Conservation (phyloP, 1,139 yeast species). For the Tardiomyces digboiensis region DNA sequence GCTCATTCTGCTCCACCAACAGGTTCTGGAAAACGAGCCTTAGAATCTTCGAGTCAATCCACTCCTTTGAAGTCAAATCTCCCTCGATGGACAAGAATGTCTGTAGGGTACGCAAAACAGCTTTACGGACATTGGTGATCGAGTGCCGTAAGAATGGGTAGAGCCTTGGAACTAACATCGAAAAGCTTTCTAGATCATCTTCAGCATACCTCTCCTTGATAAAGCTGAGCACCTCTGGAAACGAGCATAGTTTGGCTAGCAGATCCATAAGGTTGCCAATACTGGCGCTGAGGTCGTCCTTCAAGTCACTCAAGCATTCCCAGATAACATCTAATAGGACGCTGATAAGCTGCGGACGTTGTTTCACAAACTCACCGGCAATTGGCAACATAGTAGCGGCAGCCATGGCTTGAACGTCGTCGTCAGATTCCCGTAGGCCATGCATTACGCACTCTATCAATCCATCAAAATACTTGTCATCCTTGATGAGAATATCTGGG, state of each 20-base stretch:
- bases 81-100: constrained; percentile 69
- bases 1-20: constrained; percentile 77
- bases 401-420: constrained; percentile 95
- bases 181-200: constrained; percentile 43
- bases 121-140: constrained; percentile 81
- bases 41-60: constrained; percentile 70
- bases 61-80: constrained; percentile 41
- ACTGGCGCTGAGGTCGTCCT: constrained; percentile 90
- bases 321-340: constrained; percentile 70
- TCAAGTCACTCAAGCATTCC: constrained; percentile 75
- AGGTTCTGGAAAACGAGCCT: constrained; percentile 81
- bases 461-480: constrained; percentile 43
- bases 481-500: constrained; percentile 58
- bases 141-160: constrained; percentile 94
- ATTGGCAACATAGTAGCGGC: constrained; percentile 92
- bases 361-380: constrained; percentile 68
- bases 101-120: constrained; percentile 71
- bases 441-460: constrained; percentile 81
- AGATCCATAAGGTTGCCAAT: constrained; percentile 96
- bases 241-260: constrained; percentile 79
- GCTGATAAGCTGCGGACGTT: constrained; percentile 52
- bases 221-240: constrained; percentile 60
- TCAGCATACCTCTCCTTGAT: constrained; percentile 51
- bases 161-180: constrained; percentile 75
- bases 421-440: constrained; percentile 65